Base-by-base conservation (phyloP, 495 filamentous ascomycete genomes). In the Penicillium silybi region DNA sequence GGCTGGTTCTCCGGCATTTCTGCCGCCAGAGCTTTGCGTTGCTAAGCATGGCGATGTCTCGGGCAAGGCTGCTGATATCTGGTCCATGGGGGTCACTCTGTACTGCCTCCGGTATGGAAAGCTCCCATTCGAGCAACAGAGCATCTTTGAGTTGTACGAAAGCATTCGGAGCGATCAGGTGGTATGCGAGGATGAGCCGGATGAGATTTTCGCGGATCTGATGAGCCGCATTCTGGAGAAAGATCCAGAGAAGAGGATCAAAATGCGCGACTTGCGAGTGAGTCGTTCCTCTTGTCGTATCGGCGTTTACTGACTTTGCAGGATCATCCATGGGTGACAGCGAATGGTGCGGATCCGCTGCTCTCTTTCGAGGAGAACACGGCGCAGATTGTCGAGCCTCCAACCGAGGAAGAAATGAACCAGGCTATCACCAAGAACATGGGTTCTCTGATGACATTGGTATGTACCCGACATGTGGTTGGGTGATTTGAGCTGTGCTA, bases 41-140 rank as follows among this genome's bases (percentile, higher is more conserved):
- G 85, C 83, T 7, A 92, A 82, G 50, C 93, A 97, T 64, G 92
- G 92, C 10, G 84, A 90, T 57, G 85, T 97, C 1, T 89, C 86
- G 3, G 93, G 93, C 19, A 89, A 81, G 61, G 90, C 93, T 3
- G 90, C 90, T 6, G 93, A 98, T 71, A 87, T 97, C 25, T 98
- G 93, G 93, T 96, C 95, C 0, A 98, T 98, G 95, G 93, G 93
- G 7, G 86, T 97, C 2, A 92, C 92, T 1, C 71, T 98, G 11
- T 97, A 95, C 63, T 98, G 93, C 65, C 77, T 98, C 18, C 80
- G 88, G 38, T 98, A 93, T 66, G 93, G 93, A 13, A 75, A 70
- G 38, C 80, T 98, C 40, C 93, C 93, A 0, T 98, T 97, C 59
- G 86, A 88, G 55, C 78, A 86, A 46, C 69, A 77, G 9, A 84